Evolutionary conservation across 306 rosid species (phyloP).

Genomic region (Crotalaria pallida): DNA sequence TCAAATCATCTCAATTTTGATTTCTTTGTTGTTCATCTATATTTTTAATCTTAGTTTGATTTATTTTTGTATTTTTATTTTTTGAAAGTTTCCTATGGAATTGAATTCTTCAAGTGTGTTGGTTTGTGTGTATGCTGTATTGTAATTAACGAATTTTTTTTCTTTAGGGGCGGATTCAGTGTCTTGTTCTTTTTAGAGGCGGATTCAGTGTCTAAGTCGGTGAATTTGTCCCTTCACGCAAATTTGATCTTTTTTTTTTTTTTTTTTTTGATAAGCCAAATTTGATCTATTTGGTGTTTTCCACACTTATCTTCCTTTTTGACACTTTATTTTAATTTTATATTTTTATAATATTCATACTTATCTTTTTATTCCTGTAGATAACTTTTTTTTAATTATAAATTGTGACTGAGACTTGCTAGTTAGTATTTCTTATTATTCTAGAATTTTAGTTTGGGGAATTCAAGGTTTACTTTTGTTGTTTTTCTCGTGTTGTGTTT

Average conservation of each 20-base stretch:
- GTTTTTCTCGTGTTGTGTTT: not conserved
- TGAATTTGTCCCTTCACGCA: conserved; percentile 23
- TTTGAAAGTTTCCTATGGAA: not conserved
- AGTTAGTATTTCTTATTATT: not conserved
- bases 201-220: conserved; percentile 14
- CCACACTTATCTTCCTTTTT: not conserved
- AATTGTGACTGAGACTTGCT: not conserved
- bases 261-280: no score
- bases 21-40: not conserved
- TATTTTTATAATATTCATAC: not conserved
- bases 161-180: conserved; percentile 8
- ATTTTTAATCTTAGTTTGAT: not conserved
- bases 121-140: not conserved
- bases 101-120: not conserved
- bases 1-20: not conserved
- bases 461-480: conserved; percentile 4
- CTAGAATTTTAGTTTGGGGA: not conserved
- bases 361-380: not conserved
- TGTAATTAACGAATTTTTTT: conserved; percentile 25
- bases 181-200: conserved; percentile 11
- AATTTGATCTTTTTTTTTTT: not conserved
- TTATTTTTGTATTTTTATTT: not conserved
- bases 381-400: not conserved
- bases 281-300: not conserved
- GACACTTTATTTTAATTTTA: no score